These are phyloP conservation scores for Pseudopediastrum boryanum DNA, from an alignment of 139 green algal species.

Conservation along the genomic window DNA sequence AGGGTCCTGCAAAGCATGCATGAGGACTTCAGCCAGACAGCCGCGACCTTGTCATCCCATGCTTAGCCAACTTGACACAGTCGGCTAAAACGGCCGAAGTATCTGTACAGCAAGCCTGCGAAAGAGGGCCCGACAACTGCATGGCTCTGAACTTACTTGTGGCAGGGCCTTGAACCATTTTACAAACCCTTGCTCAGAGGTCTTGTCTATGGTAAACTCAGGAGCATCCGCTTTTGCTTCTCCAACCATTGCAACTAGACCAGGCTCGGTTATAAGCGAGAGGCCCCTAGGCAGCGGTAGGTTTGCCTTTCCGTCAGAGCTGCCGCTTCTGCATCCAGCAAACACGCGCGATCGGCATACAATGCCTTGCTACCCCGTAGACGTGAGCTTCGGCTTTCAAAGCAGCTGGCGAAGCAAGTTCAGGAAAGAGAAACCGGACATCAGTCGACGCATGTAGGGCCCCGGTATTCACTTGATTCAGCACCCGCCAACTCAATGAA, in stretches of 20 bases:
- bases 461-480: no score
- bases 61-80: background rate
- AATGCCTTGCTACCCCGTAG: no score
- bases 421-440: no score
- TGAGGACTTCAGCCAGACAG: background rate
- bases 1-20: conserved; percentile 47
- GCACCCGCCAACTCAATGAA: no score
- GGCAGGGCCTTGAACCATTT: conserved; percentile 52
- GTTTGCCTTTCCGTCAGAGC: no score
- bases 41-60: background rate
- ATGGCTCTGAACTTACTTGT: conserved; percentile 30
- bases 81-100: background rate
- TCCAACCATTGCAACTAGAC: background rate
- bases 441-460: no score
- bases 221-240: conserved; percentile 38
- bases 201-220: conserved; percentile 52
- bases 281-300: no score
- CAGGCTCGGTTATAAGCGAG: background rate
- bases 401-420: no score
- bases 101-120: background rate
- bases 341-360: no score
- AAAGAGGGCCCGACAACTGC: background rate
- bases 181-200: conserved; percentile 46
- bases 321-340: no score
- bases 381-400: no score